Conservation (phyloP, 345 rosid species). For the Murraya koenigii region DNA sequence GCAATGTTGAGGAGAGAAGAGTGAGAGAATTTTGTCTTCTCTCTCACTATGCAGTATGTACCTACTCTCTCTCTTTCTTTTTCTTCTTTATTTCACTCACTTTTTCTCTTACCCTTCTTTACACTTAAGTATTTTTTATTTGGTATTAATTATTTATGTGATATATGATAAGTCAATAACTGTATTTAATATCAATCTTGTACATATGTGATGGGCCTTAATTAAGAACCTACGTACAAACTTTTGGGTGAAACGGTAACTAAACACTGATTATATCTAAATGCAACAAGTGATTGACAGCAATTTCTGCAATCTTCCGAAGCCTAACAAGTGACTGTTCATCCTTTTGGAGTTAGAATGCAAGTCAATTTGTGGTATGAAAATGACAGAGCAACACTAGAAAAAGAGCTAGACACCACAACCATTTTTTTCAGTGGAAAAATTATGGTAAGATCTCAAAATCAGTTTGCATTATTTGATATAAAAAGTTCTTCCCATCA, state of each 20-base stretch:
- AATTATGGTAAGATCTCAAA: slow-evolving; percentile 33
- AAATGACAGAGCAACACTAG: slow-evolving; percentile 45
- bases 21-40: too few species aligned
- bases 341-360: slow-evolving; percentile 25
- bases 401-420: slow-evolving; percentile 34
- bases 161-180: too few species aligned
- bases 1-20: too few species aligned
- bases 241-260: not conserved
- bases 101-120: too few species aligned
- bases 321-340: slow-evolving; percentile 30
- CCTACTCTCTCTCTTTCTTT: too few species aligned
- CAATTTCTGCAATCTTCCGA: slow-evolving; percentile 22
- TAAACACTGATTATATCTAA: not conserved
- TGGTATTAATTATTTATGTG: too few species aligned
- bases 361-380: slow-evolving; percentile 29
- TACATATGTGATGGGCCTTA: too few species aligned
- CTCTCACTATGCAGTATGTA: too few species aligned
- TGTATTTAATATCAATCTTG: too few species aligned
- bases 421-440: not conserved
- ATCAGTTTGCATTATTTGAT: slow-evolving; percentile 25
- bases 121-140: too few species aligned
- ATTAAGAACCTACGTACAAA: not conserved
- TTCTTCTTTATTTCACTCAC: too few species aligned
- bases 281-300: slow-evolving; percentile 8
- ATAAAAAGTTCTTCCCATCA: slow-evolving; percentile 19